A percentile compares a stretch with the other conserved stretches of the same genome.
Conservation (phyloP, 139 green algal genomes). For the Tetradesmus obliquus region DNA sequence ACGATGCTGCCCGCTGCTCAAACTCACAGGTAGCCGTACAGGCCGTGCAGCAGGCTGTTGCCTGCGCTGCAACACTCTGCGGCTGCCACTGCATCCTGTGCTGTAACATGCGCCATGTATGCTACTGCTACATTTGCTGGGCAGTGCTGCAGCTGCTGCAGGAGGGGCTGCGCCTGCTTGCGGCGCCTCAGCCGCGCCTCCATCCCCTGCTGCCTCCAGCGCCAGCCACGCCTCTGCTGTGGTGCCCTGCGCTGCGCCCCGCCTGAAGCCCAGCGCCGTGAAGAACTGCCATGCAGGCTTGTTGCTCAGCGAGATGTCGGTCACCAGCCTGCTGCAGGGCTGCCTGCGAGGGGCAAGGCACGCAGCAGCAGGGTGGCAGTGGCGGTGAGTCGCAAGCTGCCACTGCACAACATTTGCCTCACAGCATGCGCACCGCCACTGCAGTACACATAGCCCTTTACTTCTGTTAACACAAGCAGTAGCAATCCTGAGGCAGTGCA, state of each 20-base stretch:
- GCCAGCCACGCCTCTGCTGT: constrained; percentile 26
- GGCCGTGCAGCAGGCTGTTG: not conserved
- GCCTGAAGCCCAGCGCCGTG: not conserved
- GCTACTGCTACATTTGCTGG: not conserved
- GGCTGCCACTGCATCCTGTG: not conserved
- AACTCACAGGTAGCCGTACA: not conserved
- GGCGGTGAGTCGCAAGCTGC: too few relatives aligned
- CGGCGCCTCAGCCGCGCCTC: not conserved
- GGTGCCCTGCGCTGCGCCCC: not conserved
- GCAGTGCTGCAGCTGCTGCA: not conserved
- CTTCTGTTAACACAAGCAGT: too few relatives aligned
- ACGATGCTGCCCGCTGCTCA: not conserved
- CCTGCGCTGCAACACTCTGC: not conserved
- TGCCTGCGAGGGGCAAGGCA: not conserved
- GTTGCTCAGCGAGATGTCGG: constrained; percentile 19
- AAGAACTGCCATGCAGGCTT: constrained; percentile 22
- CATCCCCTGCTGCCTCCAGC: not conserved
- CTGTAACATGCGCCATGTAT: not conserved
- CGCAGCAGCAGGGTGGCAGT: not conserved
- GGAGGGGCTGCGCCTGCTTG: not conserved
- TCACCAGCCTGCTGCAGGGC: not conserved
- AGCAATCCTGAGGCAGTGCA: too few relatives aligned
- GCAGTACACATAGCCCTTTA: too few relatives aligned
- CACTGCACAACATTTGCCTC: too few relatives aligned
- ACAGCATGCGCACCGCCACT: too few relatives aligned